Conservation (phyloP, 2,329 filamentous ascomycete species). For the Capronia americana region DNA sequence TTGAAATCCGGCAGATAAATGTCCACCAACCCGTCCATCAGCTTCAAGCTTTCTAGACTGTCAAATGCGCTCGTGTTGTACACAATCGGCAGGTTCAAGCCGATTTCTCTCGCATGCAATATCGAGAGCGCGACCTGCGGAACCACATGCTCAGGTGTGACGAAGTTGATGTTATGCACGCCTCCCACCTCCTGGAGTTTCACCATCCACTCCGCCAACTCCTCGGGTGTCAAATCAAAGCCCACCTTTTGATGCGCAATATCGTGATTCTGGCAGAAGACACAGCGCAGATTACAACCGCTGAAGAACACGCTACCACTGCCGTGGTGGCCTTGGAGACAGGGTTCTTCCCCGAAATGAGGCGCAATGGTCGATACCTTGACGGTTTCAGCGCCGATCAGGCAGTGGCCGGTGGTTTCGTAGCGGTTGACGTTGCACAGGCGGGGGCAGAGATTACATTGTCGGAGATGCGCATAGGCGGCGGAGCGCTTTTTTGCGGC, state of each 20-base stretch:
- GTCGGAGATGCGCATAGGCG: slow-evolving; percentile 75
- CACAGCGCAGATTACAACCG: slow-evolving; percentile 76
- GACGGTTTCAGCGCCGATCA: slow-evolving; percentile 74
- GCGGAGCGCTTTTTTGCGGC: slow-evolving; percentile 74
- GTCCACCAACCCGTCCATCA: slow-evolving; percentile 80
- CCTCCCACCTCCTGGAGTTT: slow-evolving; percentile 80
- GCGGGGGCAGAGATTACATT: slow-evolving; percentile 82
- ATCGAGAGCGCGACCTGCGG: slow-evolving; percentile 81
- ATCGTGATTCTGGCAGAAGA: slow-evolving; percentile 80
- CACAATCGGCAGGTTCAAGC: slow-evolving; percentile 74
- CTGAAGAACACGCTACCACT: slow-evolving; percentile 83
- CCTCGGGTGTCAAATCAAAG: slow-evolving; percentile 77
- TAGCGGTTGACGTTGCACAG: slow-evolving; percentile 81
- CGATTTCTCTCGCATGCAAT: slow-evolving; percentile 72
- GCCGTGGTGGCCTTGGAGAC: slow-evolving; percentile 80
- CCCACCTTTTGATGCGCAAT: slow-evolving; percentile 83
- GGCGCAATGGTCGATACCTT: slow-evolving; percentile 86
- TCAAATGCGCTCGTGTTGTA: slow-evolving; percentile 89
- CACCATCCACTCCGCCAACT: slow-evolving; percentile 80
- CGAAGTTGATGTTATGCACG: slow-evolving; percentile 88
- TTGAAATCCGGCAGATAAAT: slow-evolving; percentile 92
- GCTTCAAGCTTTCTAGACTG: slow-evolving; percentile 70
- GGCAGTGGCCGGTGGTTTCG: slow-evolving; percentile 76
- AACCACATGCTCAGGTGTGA: slow-evolving; percentile 86
- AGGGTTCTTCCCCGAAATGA: slow-evolving; percentile 85